phyloP scores from a whole-genome alignment of 805 yeast species.

The Clavispora asparagi region DNA sequence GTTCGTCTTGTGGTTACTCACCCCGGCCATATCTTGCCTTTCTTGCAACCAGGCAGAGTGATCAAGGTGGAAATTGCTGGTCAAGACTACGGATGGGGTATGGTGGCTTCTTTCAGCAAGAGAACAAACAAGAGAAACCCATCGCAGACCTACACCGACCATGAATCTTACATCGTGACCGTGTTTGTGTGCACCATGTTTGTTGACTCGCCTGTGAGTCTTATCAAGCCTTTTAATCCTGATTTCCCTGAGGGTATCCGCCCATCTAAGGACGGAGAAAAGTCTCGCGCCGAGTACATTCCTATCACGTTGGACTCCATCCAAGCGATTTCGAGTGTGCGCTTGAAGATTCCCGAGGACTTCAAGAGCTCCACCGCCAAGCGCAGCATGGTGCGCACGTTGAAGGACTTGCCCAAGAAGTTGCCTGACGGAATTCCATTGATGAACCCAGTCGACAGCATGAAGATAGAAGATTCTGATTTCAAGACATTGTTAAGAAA shows the following conservation, averaged over 20 bases:
- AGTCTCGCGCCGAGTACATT: conserved; percentile 66
- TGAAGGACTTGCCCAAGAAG: conserved; percentile 75
- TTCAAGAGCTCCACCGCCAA: conserved; percentile 51
- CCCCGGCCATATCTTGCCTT: conserved; percentile 81
- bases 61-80: conserved; percentile 58
- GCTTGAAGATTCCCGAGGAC: conserved; percentile 77
- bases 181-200: conserved; percentile 78
- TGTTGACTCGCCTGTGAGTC: conserved; percentile 76
- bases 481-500: conserved; percentile 69
- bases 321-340: conserved; percentile 67
- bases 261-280: conserved; percentile 72
- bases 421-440: conserved; percentile 90
- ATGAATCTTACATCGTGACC: conserved; percentile 83
- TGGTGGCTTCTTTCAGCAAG: conserved; percentile 71
- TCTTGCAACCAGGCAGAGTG: conserved; percentile 85
- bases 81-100: conserved; percentile 93
- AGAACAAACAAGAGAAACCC: conserved; percentile 60
- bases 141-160: conserved; percentile 62
- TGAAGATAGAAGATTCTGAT: conserved; percentile 84
- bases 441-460: conserved; percentile 84
- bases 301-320: conserved; percentile 83
- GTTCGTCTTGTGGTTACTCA: conserved; percentile 80
- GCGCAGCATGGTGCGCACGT: conserved; percentile 62
- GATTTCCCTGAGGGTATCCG: conserved; percentile 82
- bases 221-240: conserved; percentile 74